A percentile compares a stretch with the other conserved stretches of the same genome.
Evolutionary conservation across 2,329 filamentous ascomycete genomes (phyloP).

Genomic region (Colletotrichum camelliae): DNA sequence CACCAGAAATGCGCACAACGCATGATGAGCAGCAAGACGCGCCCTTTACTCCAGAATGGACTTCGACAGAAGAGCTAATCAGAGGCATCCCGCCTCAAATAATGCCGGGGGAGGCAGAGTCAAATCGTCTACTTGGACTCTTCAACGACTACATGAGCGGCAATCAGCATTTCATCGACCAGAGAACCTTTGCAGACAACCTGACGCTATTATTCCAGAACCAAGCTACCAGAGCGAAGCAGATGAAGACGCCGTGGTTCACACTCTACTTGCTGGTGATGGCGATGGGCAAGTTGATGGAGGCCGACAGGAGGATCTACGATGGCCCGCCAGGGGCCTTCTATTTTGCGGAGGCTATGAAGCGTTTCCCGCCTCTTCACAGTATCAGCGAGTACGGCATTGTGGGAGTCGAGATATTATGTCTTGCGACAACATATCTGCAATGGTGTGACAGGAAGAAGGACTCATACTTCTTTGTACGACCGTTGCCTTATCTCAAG

Average conservation of each 20-base stretch:
- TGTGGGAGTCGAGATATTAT: conserved; percentile 30
- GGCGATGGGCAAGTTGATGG: conserved; percentile 33
- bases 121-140: conserved; percentile 24
- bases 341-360: conserved; percentile 31
- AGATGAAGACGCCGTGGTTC: conserved; percentile 29
- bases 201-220: conserved; percentile 29
- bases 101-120: conserved; percentile 23
- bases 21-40: conserved; percentile 1
- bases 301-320: conserved; percentile 22
- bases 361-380: conserved; percentile 28
- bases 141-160: conserved; percentile 30
- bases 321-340: conserved; percentile 26
- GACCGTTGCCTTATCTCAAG: rapidly evolving
- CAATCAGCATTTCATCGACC: conserved; percentile 33
- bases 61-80: conserved; percentile 14
- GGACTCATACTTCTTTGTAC: conserved; percentile 33
- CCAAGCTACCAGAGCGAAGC: conserved; percentile 20
- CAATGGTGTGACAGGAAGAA: conserved; percentile 33
- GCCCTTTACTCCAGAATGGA: conserved; percentile 15
- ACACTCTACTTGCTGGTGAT: conserved; percentile 32
- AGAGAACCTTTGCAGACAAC: conserved; percentile 28
- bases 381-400: conserved; percentile 29
- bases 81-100: conserved; percentile 12
- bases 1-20: background rate
- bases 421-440: conserved; percentile 29